Base-by-base conservation (phyloP, 2,329 filamentous ascomycete genomes). In the Paecilomyces formosus region DNA sequence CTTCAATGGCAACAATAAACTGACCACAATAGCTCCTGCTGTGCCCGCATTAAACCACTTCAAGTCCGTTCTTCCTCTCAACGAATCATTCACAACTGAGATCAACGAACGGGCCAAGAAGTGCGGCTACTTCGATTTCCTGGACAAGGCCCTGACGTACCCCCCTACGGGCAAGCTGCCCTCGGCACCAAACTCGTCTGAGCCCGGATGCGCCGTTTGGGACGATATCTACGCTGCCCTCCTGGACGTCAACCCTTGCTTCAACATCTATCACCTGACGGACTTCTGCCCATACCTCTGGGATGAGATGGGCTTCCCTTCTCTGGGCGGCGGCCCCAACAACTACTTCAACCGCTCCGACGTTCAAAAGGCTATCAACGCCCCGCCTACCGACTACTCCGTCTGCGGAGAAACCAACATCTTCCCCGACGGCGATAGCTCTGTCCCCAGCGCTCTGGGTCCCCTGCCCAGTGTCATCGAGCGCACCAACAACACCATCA, bases 231-330 rank as follows among this genome's bases (percentile, higher is more conserved):
- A 75, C 62, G 65, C 77, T 0, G 86, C 84, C 18, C 81, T 82
- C 7, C 62, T 76, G 3, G 68, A 77, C 3, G 72, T 85, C 49
- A 93, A 93, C 74, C 89, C 89, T 0, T 93, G 90, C 77, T 94
- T 88, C 74, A 86, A 90, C 69, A 78, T 88, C 7, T 92, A 92
- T 73, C 83, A 89, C 54, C 81, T 92, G 7, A 83, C 83, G 0
- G 87, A 85, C 6, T 88, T 85, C 3, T 93, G 89, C 67, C 89
- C 89, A 0, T 67, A 85, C 7, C 76, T 84, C 1, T 89, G 83
- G 79, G 84, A 90, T 61, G 82, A 86, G 0, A 78, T 92, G 18
- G 84, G 84, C 6, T 87, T 88, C 72, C 85, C 86, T 9, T 92
- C 90, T 67, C 66, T 83, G 0, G 88, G 88, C 0, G 78, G 74